Evolutionary conservation across 805 yeast species (phyloP), one percentile per base, ranked within the genome.

Genomic region (Kuraishia hungarica): DNA sequence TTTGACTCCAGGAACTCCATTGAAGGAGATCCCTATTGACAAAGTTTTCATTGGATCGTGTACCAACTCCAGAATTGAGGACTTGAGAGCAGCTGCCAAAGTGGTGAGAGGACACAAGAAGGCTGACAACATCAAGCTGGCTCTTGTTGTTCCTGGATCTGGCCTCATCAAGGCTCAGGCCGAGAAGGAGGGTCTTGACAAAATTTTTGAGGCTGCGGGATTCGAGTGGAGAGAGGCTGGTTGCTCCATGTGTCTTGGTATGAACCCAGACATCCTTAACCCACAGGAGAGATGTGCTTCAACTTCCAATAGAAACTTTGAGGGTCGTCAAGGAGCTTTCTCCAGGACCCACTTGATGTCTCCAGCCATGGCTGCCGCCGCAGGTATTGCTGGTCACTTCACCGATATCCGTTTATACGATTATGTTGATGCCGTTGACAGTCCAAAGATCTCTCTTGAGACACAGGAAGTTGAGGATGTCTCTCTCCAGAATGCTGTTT

Each of bases 181-280:
- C 55, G 99, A 94, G 75, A 78, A 74, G 59, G 99, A 94, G 76
- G 99, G 99, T 54, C 79, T 94, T 56, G 94, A 94, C 71, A 88
- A 89, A 75, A 81, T 94, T 56, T 94, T 94, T 67, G 82, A 77
- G 65, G 89, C 83, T 52, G 97, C 99, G 53, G 98, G 97, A 21
- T 94, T 94, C 68, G 93, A 89, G 64, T 94, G 99, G 99, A 87
- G 99, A 78, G 99, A 94, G 76, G 98, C 99, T 61, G 99, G 99
- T 58, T 94, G 99, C 76, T 93, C 98, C 48, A 94, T 94, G 99
- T 94, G 99, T 77, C 81, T 94, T 54, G 99, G 99, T 72, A 94
- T 94, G 99, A 94, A 94, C 76, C 97, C 98, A 49, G 99, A 94
- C 76, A 93, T 94, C 64, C 81, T 94, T 67, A 81, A 84, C 59